Conservation (phyloP, 75 land plant species). For the Ceratopteris richardii region DNA sequence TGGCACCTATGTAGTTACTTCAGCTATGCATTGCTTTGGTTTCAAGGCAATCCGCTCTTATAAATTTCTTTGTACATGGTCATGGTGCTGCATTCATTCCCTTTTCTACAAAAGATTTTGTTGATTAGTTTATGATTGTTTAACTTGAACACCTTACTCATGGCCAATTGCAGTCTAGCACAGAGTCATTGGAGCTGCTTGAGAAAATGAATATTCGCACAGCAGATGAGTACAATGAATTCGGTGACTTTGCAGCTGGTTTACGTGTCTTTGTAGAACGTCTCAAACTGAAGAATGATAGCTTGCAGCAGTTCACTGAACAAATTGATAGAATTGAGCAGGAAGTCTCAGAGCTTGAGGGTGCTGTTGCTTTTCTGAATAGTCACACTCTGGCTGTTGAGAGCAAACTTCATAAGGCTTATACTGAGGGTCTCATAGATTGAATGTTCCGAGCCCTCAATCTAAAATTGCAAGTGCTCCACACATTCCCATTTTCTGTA, state of each 20-base stretch:
- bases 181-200: constrained; percentile 49
- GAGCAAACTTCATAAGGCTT: constrained; percentile 45
- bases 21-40: too few species aligned
- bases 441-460: too few species aligned
- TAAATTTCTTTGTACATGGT: too few species aligned
- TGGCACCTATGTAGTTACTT: too few species aligned
- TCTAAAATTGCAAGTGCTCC: too few species aligned
- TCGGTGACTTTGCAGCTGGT: constrained; percentile 84
- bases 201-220: constrained; percentile 75
- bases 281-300: constrained; percentile 54
- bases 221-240: constrained; percentile 69
- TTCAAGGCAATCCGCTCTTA: too few species aligned
- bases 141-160: neutral
- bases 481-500: too few species aligned
- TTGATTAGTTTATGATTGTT: too few species aligned
- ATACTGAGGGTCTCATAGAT: constrained; percentile 10
- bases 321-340: constrained; percentile 43
- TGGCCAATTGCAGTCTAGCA: constrained; percentile 42
- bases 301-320: constrained; percentile 49
- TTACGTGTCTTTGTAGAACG: constrained; percentile 81
- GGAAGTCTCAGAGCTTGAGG: constrained; percentile 68
- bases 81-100: too few species aligned
- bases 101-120: too few species aligned
- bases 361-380: constrained; percentile 74
- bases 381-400: constrained; percentile 61